A percentile compares a stretch with the other conserved stretches of the same genome.
Evolutionary conservation across 495 filamentous ascomycete species (phyloP).

Genomic region (Hyaloscypha hepaticicola): DNA sequence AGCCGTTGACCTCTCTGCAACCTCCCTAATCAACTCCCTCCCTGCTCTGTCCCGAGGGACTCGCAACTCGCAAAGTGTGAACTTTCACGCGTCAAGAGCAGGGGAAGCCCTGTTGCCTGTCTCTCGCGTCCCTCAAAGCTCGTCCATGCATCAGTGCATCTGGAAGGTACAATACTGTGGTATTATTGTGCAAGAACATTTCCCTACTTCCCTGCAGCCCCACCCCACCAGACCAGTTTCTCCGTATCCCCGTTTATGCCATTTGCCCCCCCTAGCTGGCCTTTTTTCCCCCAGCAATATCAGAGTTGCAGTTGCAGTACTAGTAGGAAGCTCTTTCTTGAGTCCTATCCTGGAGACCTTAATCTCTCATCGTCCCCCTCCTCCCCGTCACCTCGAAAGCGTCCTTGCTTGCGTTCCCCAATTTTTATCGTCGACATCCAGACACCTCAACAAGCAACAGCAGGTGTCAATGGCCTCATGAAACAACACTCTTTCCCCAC

Average conservation of each 20-base stretch:
- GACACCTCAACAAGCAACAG: not conserved
- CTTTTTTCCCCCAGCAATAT: not conserved
- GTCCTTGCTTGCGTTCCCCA: not conserved
- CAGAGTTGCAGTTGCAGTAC: constrained; percentile 2
- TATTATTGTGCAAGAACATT: no score
- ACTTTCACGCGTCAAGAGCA: not conserved
- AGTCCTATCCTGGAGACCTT: not conserved
- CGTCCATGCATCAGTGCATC: constrained; percentile 4
- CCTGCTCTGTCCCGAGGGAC: not conserved
- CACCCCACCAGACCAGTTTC: no score
- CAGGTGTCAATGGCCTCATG: constrained; percentile 19
- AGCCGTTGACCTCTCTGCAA: not conserved
- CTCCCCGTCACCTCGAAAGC: not conserved
- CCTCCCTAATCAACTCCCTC: not conserved
- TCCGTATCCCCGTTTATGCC: not conserved
- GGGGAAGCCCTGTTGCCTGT: not conserved
- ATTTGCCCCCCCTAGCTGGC: not conserved
- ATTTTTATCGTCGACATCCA: not conserved
- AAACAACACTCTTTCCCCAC: constrained; percentile 16
- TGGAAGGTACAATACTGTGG: no score
- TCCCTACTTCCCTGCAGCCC: not conserved
- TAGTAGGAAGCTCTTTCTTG: not conserved
- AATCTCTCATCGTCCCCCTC: not conserved
- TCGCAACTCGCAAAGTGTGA: not conserved
- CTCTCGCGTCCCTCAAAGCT: not conserved